Base-by-base conservation (phyloP, 768 basidiomycete species). In the Psilocybe cyanescens region DNA sequence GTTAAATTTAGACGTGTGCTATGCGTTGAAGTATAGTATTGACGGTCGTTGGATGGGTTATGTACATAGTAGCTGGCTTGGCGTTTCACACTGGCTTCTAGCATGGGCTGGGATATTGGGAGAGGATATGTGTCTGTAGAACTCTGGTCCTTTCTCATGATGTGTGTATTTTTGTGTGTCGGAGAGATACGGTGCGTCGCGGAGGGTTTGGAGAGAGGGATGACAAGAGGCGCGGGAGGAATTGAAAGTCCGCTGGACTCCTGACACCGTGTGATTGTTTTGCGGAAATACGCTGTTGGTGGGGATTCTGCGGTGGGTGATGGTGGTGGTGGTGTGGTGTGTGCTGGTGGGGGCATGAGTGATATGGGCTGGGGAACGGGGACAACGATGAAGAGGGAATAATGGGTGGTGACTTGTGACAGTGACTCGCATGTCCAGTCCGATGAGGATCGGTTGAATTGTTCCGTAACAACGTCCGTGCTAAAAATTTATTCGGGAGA, bases 381-480 rank as follows among this genome's bases (percentile, higher is more conserved):
- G 24, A 24, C 17, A 14, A 47, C 11, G 28, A 24, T 31, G 44
- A 31, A 8, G 30, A 45, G 28, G 46, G 45, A 2, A 19, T 9
- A 57, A 50, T 29, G 9, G 28, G 55, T 14, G 45, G 24, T 24
- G 24, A 24, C 24, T 0, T 24, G 24, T 30, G 39, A 24, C 24
- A 30, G 30, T 24, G 44, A 46, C 44, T 19, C 24, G 55, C 28
- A 28, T n/a, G 55, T 53, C 35, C 3, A 44, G 64, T 59, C 64
- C 57, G 60, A 61, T 55, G 28, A 28, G 37, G 53, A 53, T 61
- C 60, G 64, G 60, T 59, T 28, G 33, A 17, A 31, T 33, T 30
- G 46, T 58, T 65, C 60, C 50, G 58, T 59, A 59, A 62, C 45
- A 56, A 62, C 44, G 54, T 63, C 55, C 62, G 52, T 54, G 28